phyloP scores from a whole-genome alignment of 257 asterid species.

The Penstemon newberryi region DNA sequence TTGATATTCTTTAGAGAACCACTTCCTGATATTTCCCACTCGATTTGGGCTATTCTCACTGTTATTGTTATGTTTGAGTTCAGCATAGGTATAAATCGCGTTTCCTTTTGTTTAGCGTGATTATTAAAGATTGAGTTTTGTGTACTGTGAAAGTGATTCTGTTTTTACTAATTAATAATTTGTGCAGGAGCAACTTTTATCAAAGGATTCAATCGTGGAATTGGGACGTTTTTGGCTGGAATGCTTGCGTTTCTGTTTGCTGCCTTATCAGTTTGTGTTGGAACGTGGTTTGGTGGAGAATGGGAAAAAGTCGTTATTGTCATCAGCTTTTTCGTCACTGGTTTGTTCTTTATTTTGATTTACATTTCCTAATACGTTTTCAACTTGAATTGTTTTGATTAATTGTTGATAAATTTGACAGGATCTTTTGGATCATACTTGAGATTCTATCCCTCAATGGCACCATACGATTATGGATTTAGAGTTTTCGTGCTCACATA shows the following conservation, averaged over 20 bases:
- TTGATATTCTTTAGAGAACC: slow-evolving; percentile 63
- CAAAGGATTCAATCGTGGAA: slow-evolving; percentile 71
- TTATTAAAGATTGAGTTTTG: not conserved
- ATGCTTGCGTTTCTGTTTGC: slow-evolving; percentile 55
- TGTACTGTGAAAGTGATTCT: not conserved
- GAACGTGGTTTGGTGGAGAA: slow-evolving; percentile 37
- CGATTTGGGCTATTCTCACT: slow-evolving; percentile 77
- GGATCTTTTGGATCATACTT: slow-evolving; percentile 47
- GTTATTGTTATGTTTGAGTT: slow-evolving; percentile 81
- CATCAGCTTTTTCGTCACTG: slow-evolving; percentile 48
- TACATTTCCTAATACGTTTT: not conserved
- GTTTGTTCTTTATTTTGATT: slow-evolving; percentile 28
- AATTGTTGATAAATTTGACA: slow-evolving; percentile 3
- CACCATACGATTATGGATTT: slow-evolving; percentile 75
- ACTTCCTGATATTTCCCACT: slow-evolving; percentile 43
- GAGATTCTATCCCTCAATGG: slow-evolving; percentile 68
- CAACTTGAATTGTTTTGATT: too few relatives aligned
- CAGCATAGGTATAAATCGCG: slow-evolving; percentile 45
- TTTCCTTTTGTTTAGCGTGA: too few relatives aligned
- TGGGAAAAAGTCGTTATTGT: slow-evolving; percentile 45
- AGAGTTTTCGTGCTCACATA: slow-evolving; percentile 76
- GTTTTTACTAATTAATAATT: not conserved
- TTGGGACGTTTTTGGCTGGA: slow-evolving; percentile 64
- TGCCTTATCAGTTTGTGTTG: slow-evolving; percentile 40
- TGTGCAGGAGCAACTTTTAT: slow-evolving; percentile 58